Percentiles rank a stretch among this genome's conserved stretches.
phyloP scores from a whole-genome alignment of 23 red algal species.

The Gracilaria vermiculophylla region DNA sequence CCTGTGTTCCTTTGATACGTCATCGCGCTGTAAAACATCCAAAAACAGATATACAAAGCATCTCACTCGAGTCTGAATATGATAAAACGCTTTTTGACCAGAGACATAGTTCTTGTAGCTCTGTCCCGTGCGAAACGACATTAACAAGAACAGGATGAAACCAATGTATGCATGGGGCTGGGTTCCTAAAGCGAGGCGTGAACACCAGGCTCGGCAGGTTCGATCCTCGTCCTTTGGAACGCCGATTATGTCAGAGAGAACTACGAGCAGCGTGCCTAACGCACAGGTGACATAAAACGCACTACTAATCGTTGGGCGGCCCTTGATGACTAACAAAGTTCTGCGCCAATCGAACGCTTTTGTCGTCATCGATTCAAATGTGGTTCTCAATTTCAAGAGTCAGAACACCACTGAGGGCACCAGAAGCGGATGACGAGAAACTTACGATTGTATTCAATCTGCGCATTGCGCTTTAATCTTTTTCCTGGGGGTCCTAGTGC shows the following conservation, averaged over 20 bases:
- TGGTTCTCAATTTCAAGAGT: background rate
- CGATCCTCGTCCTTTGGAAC: background rate
- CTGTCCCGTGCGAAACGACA: conserved; percentile 28
- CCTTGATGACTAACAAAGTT: conserved; percentile 33
- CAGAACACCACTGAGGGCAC: background rate
- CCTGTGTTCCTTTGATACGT: background rate
- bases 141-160: conserved; percentile 35
- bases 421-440: background rate
- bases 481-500: conserved; percentile 7
- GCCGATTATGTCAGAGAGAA: conserved; percentile 1
- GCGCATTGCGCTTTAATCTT: conserved; percentile 10
- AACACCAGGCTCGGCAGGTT: conserved; percentile 33
- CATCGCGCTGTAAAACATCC: background rate
- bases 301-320: conserved; percentile 3
- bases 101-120: conserved; percentile 28
- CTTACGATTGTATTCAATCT: conserved; percentile 42
- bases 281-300: conserved; percentile 10
- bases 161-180: conserved; percentile 34
- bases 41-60: background rate
- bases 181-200: background rate
- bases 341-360: conserved; percentile 25
- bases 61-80: conserved; percentile 17
- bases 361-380: background rate
- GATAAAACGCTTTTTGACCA: conserved; percentile 9
- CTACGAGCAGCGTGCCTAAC: background rate